Base-by-base conservation (phyloP, 1,284 basidiomycete species). In the Sanghuangporus weigelae region DNA sequence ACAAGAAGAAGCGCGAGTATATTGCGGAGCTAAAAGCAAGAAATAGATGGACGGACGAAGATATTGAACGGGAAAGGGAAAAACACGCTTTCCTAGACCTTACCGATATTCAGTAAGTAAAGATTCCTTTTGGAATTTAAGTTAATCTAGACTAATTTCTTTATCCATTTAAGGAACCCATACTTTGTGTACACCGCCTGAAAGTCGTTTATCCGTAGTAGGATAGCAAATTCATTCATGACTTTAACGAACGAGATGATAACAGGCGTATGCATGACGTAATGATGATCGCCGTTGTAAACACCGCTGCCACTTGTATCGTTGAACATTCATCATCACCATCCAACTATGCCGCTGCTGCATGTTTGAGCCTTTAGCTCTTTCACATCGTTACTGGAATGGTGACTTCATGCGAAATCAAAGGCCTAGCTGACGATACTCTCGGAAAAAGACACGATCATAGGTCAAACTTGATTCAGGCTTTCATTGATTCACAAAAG, bases 61-160 rank as follows among this genome's bases (percentile, higher is more conserved):
- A 87, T 63, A 71, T 89, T 7, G 76, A 78, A 69, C 76, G 77
- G 59, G 84, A 88, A 68, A 75, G 82, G 38, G 83, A 87, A 66
- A 76, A 77, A 55, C 79, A 83, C 59, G 85, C 86, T 1, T 89
- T 89, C 69, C 71, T 80, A 36, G 86, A 89, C 71, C 69, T 87
- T 68, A 88, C 86, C 0, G 86, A 88, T 68, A 81, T 80, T 69
- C 78, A 84, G 82, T 81, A 66, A 74, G 81, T 73, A 53, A 7
- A 14, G 40, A 39, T 51, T 12, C 21, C 14, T 21, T 21, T 12
- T 19, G 23, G 44, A 16, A 19, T n/a, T n/a, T 46, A 11, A 3
- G 46, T 21, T 7, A 21, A 36, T 7, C 26, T 39, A 50, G 51
- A 23, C n/a, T 48, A 21, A 12, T 40, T 14, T 54, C 48, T 16